Percentiles rank a stretch among this genome's conserved stretches.
Evolutionary conservation across 140 eudicot genomes (phyloP).

Genomic region (Oenanthe javanica): DNA sequence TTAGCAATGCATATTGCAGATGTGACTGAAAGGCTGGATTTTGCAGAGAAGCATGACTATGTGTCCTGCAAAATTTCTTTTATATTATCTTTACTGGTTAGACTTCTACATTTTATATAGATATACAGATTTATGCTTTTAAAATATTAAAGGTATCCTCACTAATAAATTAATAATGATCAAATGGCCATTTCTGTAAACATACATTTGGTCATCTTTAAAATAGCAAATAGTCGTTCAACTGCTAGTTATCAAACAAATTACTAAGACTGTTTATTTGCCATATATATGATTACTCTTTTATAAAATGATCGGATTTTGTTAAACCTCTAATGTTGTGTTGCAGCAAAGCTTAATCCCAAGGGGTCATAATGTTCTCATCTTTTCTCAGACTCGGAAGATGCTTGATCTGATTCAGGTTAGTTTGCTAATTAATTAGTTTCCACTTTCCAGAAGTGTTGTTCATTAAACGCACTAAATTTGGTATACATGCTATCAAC

Average conservation of each 20-base stretch:
- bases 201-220: not conserved
- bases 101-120: constrained; percentile 3
- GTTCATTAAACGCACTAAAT: not conserved
- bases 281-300: not conserved
- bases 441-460: not conserved
- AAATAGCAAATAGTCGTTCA: not conserved
- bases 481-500: not conserved
- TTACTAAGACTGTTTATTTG: too few relatives aligned
- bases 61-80: constrained; percentile 94
- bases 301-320: not conserved
- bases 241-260: too few relatives aligned
- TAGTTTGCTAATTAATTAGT: not conserved
- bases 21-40: constrained; percentile 47
- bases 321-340: constrained; percentile 5
- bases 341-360: constrained; percentile 69
- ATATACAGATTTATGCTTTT: not conserved
- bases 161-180: not conserved
- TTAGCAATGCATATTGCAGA: constrained; percentile 85
- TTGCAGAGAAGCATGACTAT: constrained; percentile 43
- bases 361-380: constrained; percentile 78
- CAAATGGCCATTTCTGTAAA: not conserved
- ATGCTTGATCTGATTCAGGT: constrained; percentile 95
- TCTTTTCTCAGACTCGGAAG: constrained; percentile 92
- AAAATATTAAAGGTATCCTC: not conserved
- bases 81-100: constrained; percentile 71